Evolutionary conservation across 306 rosid genomes (phyloP).

Genomic region (Inga leiocalycina): DNA sequence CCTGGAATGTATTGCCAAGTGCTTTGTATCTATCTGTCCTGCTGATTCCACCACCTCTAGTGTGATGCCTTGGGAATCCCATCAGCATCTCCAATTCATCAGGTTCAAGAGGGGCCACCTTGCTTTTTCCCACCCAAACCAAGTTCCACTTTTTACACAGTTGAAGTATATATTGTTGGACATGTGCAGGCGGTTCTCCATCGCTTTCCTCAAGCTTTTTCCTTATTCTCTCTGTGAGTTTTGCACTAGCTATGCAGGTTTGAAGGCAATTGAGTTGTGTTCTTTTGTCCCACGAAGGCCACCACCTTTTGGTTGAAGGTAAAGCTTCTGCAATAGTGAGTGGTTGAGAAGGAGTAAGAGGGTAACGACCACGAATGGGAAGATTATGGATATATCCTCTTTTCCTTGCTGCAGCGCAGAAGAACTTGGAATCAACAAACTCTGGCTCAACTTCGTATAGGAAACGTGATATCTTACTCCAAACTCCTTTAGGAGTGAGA

Average conservation of each 20-base stretch:
- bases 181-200: background rate
- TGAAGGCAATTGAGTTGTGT: background rate
- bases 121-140: background rate
- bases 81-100: background rate
- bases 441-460: background rate
- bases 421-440: background rate
- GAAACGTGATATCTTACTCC: background rate
- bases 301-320: background rate
- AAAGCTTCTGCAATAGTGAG: background rate
- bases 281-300: background rate
- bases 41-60: background rate
- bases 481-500: background rate
- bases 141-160: background rate
- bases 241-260: background rate
- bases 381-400: background rate
- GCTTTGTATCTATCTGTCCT: background rate
- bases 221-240: background rate
- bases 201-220: background rate
- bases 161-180: background rate
- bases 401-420: background rate
- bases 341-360: background rate
- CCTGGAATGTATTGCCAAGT: background rate
- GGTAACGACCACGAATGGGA: background rate
- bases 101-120: background rate
- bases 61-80: background rate